Evolutionary conservation across 192 early-diverging fungal genomes (phyloP).

Genomic region (Backusella liffmaniae): DNA sequence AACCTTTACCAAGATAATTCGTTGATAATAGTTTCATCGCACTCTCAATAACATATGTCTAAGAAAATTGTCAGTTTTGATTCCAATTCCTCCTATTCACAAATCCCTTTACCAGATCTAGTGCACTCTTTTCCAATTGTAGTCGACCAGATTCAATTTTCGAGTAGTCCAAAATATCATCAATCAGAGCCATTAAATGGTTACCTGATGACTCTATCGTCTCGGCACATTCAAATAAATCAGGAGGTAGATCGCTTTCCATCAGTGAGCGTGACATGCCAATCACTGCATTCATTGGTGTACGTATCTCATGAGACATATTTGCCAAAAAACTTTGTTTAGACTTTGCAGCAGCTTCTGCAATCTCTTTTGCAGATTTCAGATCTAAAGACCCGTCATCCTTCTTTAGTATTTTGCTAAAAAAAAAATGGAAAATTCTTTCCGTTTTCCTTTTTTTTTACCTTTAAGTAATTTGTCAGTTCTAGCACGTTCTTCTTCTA

Average conservation of each 20-base stretch:
- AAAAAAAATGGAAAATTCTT: background rate
- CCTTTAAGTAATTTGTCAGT: slow-evolving; percentile 34
- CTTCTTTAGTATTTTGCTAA: background rate
- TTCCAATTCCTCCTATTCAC: background rate
- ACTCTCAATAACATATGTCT: slow-evolving; percentile 51
- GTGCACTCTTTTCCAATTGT: slow-evolving; percentile 36
- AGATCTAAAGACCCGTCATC: slow-evolving; percentile 21
- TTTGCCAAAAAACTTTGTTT: slow-evolving; percentile 71
- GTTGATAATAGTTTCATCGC: slow-evolving; percentile 64
- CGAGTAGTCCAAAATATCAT: slow-evolving; percentile 77
- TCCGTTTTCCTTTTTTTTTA: background rate
- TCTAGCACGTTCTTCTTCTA: slow-evolving; percentile 43
- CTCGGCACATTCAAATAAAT: slow-evolving; percentile 61
- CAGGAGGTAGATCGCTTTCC: slow-evolving; percentile 68
- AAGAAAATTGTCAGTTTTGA: background rate
- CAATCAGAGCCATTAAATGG: slow-evolving; percentile 64
- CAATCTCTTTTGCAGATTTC: slow-evolving; percentile 46
- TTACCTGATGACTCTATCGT: slow-evolving; percentile 40
- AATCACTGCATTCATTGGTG: slow-evolving; percentile 77
- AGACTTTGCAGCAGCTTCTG: slow-evolving; percentile 45
- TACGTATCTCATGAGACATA: slow-evolving; percentile 75
- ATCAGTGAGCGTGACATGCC: slow-evolving; percentile 65
- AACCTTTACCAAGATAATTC: slow-evolving; percentile 59
- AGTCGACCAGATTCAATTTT: slow-evolving; percentile 81
- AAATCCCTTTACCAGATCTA: slow-evolving; percentile 10